These are phyloP conservation scores for Lichtheimia ramosa DNA, from an alignment of 371 early-diverging fungal genomes.

Conservation along the genomic window DNA sequence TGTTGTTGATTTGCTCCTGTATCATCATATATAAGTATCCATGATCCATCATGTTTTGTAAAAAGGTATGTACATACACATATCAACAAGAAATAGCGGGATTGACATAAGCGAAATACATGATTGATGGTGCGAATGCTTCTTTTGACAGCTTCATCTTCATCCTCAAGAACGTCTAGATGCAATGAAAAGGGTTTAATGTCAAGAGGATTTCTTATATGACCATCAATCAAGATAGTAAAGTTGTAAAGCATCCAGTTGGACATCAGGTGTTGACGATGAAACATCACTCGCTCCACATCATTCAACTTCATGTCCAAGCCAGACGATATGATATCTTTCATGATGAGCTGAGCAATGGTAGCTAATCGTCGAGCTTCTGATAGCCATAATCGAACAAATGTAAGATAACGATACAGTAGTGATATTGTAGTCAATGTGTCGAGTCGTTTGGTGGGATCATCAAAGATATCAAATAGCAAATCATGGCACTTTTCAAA, in stretches of 20 bases:
- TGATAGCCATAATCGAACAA: neutral
- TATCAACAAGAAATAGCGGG: too few species aligned
- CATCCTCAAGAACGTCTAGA: too few species aligned
- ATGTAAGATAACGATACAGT: neutral
- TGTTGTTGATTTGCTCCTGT: too few species aligned
- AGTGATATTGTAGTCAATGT: slow-evolving; percentile 7
- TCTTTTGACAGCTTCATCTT: neutral
- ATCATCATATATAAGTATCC: neutral
- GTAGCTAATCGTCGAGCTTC: slow-evolving; percentile 7
- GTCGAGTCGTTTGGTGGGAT: slow-evolving; percentile 17
- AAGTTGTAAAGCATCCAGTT: too few species aligned
- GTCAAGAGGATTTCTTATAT: too few species aligned
- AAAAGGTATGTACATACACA: too few species aligned
- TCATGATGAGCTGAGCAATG: neutral
- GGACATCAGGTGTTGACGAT: neutral
- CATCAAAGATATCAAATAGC: slow-evolving; percentile 20
- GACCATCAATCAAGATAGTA: too few species aligned
- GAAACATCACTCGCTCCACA: neutral
- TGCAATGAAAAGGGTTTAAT: too few species aligned
- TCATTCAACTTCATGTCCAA: neutral
- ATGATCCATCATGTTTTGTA: neutral
- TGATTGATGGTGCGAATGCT: neutral
- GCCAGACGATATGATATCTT: neutral
- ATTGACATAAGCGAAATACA: too few species aligned
- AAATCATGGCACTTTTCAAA: slow-evolving; percentile 7